A percentile compares a stretch with the other conserved stretches of the same genome.
phyloP scores from a whole-genome alignment of 306 rosid genomes.

The Sesbania bispinosa region DNA sequence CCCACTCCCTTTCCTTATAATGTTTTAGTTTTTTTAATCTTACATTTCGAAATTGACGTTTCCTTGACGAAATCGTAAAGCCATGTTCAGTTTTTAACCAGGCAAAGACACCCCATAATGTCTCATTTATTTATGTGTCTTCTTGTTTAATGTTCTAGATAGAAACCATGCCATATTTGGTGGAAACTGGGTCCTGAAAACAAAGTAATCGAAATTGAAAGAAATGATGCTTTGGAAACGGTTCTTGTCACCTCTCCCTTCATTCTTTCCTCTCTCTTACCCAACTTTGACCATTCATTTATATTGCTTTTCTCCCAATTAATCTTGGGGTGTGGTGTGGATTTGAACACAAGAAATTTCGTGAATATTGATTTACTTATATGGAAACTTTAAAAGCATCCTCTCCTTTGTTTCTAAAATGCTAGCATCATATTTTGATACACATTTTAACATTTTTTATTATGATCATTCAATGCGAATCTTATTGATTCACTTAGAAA shows the following conservation, averaged over 20 bases:
- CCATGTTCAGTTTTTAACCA: slow-evolving; percentile 25
- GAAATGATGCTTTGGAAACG: slow-evolving; percentile 33
- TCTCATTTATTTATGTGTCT: slow-evolving; percentile 14
- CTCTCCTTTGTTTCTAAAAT: too few species aligned
- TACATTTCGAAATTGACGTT: slow-evolving; percentile 24
- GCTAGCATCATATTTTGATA: too few species aligned
- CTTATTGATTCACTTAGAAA: too few species aligned
- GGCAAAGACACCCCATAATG: slow-evolving; percentile 11
- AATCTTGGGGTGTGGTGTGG: background rate
- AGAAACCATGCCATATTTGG: slow-evolving; percentile 50
- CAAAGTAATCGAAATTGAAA: slow-evolving; percentile 30
- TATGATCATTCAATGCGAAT: too few species aligned
- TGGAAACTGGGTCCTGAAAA: slow-evolving; percentile 42
- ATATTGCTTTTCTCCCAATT: background rate
- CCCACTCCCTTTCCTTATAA: too few species aligned
- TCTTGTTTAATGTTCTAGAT: slow-evolving; percentile 28
- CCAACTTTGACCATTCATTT: background rate
- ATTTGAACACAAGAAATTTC: background rate
- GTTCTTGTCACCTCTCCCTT: slow-evolving; percentile 27
- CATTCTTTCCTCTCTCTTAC: background rate
- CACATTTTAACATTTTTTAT: too few species aligned
- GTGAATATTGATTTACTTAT: background rate
- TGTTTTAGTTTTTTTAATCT: background rate
- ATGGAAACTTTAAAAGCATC: too few species aligned
- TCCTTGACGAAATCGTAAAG: slow-evolving; percentile 29